Conservation (phyloP, 805 yeast species). For the Suhomyces sp. region DNA sequence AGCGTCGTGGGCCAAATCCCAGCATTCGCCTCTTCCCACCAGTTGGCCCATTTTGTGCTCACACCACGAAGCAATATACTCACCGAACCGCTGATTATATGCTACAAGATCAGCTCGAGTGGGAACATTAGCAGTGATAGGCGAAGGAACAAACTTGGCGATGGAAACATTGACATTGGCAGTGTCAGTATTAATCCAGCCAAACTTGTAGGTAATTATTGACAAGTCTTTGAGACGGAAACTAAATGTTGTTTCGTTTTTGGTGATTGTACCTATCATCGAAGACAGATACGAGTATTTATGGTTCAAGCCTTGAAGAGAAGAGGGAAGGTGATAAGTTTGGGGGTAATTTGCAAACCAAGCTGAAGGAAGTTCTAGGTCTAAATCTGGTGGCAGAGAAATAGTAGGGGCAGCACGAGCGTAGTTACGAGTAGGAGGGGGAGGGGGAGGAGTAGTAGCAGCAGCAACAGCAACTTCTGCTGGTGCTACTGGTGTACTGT, state of each 20-base stretch:
- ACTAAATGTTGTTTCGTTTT: conserved; percentile 25
- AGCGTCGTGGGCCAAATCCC: conserved; percentile 59
- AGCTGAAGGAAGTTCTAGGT: conserved; percentile 42
- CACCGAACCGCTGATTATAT: conserved; percentile 44
- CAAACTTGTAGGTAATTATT: conserved; percentile 29
- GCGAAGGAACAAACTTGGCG: conserved; percentile 42
- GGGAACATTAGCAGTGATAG: conserved; percentile 30
- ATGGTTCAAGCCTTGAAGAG: conserved; percentile 36
- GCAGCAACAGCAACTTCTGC: conserved; percentile 7
- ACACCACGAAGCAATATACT: conserved; percentile 54
- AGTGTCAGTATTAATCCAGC: conserved; percentile 36
- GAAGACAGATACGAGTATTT: conserved; percentile 16
- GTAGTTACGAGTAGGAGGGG: conserved; percentile 31
- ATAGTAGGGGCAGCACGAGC: conserved; percentile 14
- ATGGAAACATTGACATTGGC: conserved; percentile 23
- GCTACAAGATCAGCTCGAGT: conserved; percentile 27
- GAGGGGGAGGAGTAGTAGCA: conserved; percentile 23
- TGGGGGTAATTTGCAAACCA: conserved; percentile 44
- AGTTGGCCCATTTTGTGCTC: conserved; percentile 44
- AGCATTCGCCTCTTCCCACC: conserved; percentile 59
- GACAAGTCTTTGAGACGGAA: conserved; percentile 45
- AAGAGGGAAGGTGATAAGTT: conserved; percentile 32
- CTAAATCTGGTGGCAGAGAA: conserved; percentile 31
- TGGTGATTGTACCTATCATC: conserved; percentile 10
- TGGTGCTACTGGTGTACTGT: conserved; percentile 16